These are phyloP conservation scores for Kodamaea kakaduensis DNA, from an alignment of 805 yeast genomes.

Conservation along the genomic window DNA sequence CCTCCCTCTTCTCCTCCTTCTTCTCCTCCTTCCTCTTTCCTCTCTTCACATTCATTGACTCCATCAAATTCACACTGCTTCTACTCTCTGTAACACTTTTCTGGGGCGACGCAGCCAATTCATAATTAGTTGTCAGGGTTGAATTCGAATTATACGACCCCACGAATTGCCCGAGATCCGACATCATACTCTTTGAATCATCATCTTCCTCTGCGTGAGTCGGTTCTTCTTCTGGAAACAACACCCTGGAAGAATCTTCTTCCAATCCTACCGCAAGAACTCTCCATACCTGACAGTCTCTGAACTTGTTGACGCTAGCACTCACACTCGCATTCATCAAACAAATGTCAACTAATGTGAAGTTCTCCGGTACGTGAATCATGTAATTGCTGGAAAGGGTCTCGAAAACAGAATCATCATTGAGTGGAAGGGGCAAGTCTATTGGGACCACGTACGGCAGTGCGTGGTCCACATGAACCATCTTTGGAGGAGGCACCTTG, in stretches of 20 bases:
- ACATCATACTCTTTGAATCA: conserved; percentile 28
- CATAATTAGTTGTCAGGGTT: conserved; percentile 38
- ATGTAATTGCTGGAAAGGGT: conserved; percentile 49
- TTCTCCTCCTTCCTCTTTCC: conserved; percentile 8
- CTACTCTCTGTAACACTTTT: conserved; percentile 11
- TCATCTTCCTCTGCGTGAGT: conserved; percentile 15
- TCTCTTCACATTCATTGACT: conserved; percentile 20
- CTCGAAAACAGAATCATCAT: conserved; percentile 43
- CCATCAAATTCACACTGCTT: conserved; percentile 20
- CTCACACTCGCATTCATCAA: conserved; percentile 56
- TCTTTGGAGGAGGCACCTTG: conserved; percentile 13
- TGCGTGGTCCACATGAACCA: conserved; percentile 16
- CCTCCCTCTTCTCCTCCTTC: conserved; percentile 3
- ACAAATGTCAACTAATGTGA: conserved; percentile 52
- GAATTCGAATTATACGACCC: conserved; percentile 42
- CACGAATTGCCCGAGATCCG: conserved; percentile 37
- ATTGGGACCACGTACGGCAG: conserved; percentile 41
- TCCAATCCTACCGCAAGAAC: conserved; percentile 49
- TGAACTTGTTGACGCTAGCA: conserved; percentile 42
- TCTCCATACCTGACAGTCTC: conserved; percentile 65
- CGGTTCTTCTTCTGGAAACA: conserved; percentile 8
- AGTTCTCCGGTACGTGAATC: conserved; percentile 44
- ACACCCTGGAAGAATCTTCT: conserved; percentile 17
- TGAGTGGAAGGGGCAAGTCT: conserved; percentile 39
- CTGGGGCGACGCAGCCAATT: conserved; percentile 16